phyloP scores from a whole-genome alignment of 2,329 filamentous ascomycete species.

The Talaromyces amestolkiae region DNA sequence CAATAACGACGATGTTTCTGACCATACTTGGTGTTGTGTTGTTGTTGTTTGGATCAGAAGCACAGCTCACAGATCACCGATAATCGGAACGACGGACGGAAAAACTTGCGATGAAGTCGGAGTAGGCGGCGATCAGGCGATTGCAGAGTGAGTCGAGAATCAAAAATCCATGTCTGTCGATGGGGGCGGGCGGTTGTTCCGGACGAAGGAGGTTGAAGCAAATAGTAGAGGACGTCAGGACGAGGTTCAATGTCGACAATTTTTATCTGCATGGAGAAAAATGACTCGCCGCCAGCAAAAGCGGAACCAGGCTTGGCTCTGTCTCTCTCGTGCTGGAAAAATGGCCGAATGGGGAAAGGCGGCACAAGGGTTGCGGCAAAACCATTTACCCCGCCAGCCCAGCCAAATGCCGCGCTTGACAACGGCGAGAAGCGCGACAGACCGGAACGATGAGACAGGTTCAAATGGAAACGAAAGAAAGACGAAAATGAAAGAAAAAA shows the following conservation, averaged over 20 bases:
- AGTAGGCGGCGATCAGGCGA: not conserved
- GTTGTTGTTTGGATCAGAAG: slow-evolving; percentile 13
- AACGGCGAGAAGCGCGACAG: slow-evolving; percentile 5
- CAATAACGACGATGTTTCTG: slow-evolving; percentile 89
- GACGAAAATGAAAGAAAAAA: slow-evolving; percentile 13
- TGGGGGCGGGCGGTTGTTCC: not conserved
- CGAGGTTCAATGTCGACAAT: slow-evolving; percentile 10
- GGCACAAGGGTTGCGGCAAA: slow-evolving; percentile 15
- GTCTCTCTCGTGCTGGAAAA: slow-evolving; percentile 15
- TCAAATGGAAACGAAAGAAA: not conserved
- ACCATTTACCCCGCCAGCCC: slow-evolving; percentile 15
- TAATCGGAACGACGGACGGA: slow-evolving; percentile 1
- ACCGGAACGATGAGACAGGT: not conserved
- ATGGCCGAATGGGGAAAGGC: slow-evolving; percentile 18
- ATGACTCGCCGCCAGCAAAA: slow-evolving; percentile 20
- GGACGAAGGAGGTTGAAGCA: not conserved
- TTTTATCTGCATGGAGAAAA: slow-evolving; percentile 17
- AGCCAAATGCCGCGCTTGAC: not conserved
- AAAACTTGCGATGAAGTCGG: not conserved
- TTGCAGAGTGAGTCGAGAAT: not conserved
- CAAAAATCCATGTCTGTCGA: slow-evolving; percentile 9
- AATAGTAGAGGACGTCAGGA: not conserved
- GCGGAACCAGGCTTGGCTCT: slow-evolving; percentile 28
- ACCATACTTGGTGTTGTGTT: slow-evolving; percentile 61
- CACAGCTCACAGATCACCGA: slow-evolving; percentile 18